Evolutionary conservation across 306 rosid species (phyloP).

Genomic region (Vigna reflexopilosa): DNA sequence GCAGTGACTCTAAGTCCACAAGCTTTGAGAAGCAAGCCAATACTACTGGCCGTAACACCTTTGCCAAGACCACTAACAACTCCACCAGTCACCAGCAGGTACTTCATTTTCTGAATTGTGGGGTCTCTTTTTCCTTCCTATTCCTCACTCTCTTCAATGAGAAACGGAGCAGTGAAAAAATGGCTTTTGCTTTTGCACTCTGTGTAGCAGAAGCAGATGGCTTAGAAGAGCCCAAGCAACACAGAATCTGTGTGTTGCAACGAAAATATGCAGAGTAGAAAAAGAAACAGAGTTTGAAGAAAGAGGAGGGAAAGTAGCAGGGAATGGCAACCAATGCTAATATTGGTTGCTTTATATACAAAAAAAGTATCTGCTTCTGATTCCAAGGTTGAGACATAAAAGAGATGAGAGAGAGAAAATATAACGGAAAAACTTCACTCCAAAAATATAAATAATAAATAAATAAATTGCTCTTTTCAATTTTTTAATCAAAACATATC

Average conservation of each 20-base stretch:
- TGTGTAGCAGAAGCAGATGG: background rate
- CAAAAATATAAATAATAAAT: background rate
- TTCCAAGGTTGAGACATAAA: conserved; percentile 15
- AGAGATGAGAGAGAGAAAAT: background rate
- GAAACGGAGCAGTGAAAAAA: background rate
- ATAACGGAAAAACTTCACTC: background rate
- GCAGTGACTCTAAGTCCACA: conserved; percentile 94
- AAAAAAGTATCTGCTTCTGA: conserved; percentile 16
- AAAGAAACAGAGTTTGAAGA: conserved; percentile 26
- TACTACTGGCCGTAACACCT: conserved; percentile 95
- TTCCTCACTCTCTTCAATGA: conserved; percentile 12
- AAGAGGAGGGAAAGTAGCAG: conserved; percentile 5
- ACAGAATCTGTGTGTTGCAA: background rate
- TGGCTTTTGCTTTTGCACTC: background rate
- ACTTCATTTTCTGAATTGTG: conserved; percentile 65
- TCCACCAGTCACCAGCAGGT: conserved; percentile 90
- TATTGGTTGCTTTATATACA: conserved; percentile 40
- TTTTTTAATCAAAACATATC: background rate
- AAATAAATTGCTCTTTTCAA: background rate
- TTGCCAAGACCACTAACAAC: conserved; percentile 97
- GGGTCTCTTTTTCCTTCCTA: background rate
- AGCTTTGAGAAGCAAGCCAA: conserved; percentile 89
- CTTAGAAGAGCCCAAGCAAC: background rate
- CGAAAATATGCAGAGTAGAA: background rate
- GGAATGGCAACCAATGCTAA: background rate